Conservation (phyloP, 306 rosid species). For the Lathyrus oleraceus region DNA sequence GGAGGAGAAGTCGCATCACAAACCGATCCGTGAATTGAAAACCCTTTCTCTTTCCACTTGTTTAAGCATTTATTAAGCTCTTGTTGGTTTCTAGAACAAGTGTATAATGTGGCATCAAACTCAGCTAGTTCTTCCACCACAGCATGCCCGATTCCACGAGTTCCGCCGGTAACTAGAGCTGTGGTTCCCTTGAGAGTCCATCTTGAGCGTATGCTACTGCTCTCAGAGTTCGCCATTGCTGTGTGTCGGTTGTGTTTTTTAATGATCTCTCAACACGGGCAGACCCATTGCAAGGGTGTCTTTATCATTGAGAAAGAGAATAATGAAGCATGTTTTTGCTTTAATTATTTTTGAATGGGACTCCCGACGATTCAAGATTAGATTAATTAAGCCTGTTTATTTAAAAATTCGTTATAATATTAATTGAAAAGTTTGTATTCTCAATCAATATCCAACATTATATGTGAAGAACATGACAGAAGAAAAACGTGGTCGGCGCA, state of each 20-base stretch:
- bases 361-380: no score
- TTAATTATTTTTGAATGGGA: background rate
- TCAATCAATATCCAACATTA: no score
- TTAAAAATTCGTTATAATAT: no score
- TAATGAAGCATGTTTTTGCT: background rate
- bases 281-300: background rate
- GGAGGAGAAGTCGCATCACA: constrained; percentile 65
- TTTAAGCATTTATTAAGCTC: constrained; percentile 64
- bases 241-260: background rate
- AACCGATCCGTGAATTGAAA: constrained; percentile 61
- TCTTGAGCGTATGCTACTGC: constrained; percentile 44
- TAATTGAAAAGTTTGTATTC: no score
- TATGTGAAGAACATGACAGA: no score
- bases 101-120: constrained; percentile 71
- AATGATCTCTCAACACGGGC: no score
- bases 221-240: constrained; percentile 51
- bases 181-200: constrained; percentile 76
- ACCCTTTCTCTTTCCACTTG: constrained; percentile 69
- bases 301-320: background rate
- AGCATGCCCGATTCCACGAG: constrained; percentile 69
- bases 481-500: no score
- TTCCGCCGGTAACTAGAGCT: constrained; percentile 54
- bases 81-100: constrained; percentile 76
- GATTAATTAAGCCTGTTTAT: no score
- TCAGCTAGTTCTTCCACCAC: constrained; percentile 91